Base-by-base conservation (phyloP, 805 yeast species). In the Kuraishia piskuri region DNA sequence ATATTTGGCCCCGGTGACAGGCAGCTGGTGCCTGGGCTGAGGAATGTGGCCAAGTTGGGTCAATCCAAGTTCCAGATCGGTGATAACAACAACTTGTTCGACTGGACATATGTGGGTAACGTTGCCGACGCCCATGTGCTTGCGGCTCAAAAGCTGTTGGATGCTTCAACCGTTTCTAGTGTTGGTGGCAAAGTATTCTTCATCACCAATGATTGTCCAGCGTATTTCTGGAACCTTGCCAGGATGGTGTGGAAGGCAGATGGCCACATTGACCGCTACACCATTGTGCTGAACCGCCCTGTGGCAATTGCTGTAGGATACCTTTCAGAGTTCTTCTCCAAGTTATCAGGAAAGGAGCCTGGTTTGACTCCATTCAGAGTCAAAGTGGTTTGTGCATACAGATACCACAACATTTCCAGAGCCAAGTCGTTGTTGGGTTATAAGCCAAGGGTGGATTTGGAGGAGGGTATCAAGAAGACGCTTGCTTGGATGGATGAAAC, bases 1-100 rank as follows among this genome's bases (percentile, higher is more conserved):
- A 90, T 94, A 50, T 94, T 94, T 72, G 99, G 99, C 4, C 99
- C 98, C 5, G 98, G 99, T 48, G 99, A 94, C 68, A 82, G 99
- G 56, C 99, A 94, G 68, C 73, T 94, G 63, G 94, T 94, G 49
- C 99, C 99, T 12, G 96, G 96, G 2, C 74, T 94, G 55, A 82
- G 96, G 64, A 78, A 78, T 17, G 96, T 89, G 48, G 90, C 96
- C 2, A 78, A 78, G 55, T 72, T 80, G 53, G 96, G 96, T 8
- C 97, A 92, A 68, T 86, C 94, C 22, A 87, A 87, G 68, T 89
- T 89, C 68, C 99, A 94, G 70, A 76, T 94, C 50, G 99, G 99
- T 59, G 95, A 90, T 66, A 94, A 94, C 71, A 83, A 88, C 67
- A 94, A 94, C 65, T 70, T 94, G 53, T 94, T 92, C 63, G 99